These are phyloP conservation scores for Pyrenophora tritici-repentis DNA, from an alignment of 2,329 filamentous ascomycete species.

Conservation along the genomic window DNA sequence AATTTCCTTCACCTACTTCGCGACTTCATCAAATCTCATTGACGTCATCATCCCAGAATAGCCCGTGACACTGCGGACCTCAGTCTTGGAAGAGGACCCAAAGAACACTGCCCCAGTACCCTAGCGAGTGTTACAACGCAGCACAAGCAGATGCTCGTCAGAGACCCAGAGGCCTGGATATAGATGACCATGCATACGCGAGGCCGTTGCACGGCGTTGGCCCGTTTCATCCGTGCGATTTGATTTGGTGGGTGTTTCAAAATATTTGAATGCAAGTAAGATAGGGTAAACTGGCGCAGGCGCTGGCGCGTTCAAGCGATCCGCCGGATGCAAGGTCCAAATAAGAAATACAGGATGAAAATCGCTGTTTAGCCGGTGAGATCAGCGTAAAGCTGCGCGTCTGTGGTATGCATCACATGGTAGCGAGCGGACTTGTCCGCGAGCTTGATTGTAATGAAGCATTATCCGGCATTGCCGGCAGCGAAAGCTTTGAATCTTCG, in stretches of 20 bases:
- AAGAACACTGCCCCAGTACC: too few species aligned
- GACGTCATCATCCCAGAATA: too few species aligned
- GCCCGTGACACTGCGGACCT: too few species aligned
- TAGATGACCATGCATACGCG: constrained; percentile 27
- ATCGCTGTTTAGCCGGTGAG: background rate
- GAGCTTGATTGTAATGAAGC: background rate
- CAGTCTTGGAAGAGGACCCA: too few species aligned
- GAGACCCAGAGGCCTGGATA: background rate
- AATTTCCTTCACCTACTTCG: too few species aligned
- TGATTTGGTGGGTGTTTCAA: constrained; percentile 39
- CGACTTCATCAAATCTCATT: too few species aligned
- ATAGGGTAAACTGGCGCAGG: constrained; percentile 10
- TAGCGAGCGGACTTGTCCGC: background rate
- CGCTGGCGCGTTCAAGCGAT: constrained; percentile 2
- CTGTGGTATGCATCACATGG: background rate
- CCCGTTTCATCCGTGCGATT: constrained; percentile 2
- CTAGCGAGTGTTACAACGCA: too few species aligned
- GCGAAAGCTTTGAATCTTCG: background rate
- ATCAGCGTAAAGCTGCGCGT: background rate
- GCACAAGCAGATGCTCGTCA: background rate
- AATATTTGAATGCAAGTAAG: constrained; percentile 28
- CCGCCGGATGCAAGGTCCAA: background rate
- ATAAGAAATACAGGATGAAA: background rate
- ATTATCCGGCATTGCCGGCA: background rate
- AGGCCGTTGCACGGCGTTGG: constrained; percentile 12